These are phyloP conservation scores for Gracilariopsis chorda DNA, from an alignment of 23 red algal species.

Conservation along the genomic window DNA sequence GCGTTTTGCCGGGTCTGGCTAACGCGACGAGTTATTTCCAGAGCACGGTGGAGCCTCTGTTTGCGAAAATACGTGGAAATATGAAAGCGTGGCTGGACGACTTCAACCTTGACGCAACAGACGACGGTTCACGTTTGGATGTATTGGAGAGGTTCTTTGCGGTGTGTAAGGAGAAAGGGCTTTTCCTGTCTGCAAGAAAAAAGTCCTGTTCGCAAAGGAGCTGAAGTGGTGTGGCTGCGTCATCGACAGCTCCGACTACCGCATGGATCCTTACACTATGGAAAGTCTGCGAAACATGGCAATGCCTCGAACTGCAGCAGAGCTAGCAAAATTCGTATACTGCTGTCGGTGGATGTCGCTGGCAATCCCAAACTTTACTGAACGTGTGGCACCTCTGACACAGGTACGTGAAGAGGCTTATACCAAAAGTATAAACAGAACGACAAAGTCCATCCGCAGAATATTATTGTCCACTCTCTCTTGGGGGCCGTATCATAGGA, in stretches of 20 bases:
- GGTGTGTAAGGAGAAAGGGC: not conserved
- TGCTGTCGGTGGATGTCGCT: constrained; percentile 11
- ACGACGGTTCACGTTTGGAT: not conserved
- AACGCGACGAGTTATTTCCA: constrained; percentile 13
- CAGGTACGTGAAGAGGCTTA: not conserved
- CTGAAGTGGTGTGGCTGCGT: constrained; percentile 1
- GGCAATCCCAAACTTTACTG: not conserved
- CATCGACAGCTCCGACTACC: not conserved
- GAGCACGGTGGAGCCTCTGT: constrained; percentile 23
- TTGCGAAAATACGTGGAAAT: not conserved
- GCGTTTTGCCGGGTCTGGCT: not conserved
- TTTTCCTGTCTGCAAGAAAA: constrained; percentile 10
- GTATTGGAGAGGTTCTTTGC: not conserved
- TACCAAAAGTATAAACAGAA: not conserved
- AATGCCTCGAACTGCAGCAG: not conserved
- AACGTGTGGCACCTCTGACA: not conserved
- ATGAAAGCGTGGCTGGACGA: constrained; percentile 2
- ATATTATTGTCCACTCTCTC: not conserved
- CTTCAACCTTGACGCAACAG: not conserved
- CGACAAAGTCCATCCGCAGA: not conserved
- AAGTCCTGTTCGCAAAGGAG: not conserved
- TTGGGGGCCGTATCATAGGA: not conserved
- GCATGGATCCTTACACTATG: not conserved
- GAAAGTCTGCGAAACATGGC: not conserved
- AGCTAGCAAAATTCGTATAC: not conserved